Conservation (phyloP, 1,284 basidiomycete species). For the Xerocomus nothofagi region DNA sequence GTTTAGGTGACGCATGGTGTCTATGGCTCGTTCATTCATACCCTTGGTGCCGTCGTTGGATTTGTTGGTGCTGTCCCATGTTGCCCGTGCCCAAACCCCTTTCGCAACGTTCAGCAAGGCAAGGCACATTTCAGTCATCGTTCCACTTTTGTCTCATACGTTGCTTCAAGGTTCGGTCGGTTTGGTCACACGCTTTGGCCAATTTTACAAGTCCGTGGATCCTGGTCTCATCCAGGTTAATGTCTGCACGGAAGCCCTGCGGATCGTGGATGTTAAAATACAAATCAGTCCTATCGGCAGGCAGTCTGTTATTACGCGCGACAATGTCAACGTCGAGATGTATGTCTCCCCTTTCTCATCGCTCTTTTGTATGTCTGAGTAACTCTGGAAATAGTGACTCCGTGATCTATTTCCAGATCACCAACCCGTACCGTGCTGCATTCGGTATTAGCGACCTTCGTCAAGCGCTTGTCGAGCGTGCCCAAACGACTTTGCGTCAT, state of each 20-base stretch:
- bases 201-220: constrained; percentile 94
- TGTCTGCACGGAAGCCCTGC: constrained; percentile 85
- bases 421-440: constrained; percentile 85
- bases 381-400: constrained; percentile 60
- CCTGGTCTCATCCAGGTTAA: constrained; percentile 92
- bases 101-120: constrained; percentile 81
- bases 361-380: constrained; percentile 2
- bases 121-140: constrained; percentile 8
- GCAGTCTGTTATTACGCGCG: constrained; percentile 83
- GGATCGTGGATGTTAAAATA: constrained; percentile 91
- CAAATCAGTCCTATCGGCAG: constrained; percentile 86
- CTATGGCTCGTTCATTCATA: constrained; percentile 82
- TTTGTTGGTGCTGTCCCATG: constrained; percentile 82
- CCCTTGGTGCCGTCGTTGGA: constrained; percentile 58
- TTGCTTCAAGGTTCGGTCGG: constrained; percentile 75
- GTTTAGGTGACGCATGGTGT: constrained; percentile 73
- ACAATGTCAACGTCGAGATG: constrained; percentile 90
- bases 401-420: constrained; percentile 89
- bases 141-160: constrained; percentile 11
- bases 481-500: constrained; percentile 93
- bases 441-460: constrained; percentile 91
- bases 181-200: constrained; percentile 87
- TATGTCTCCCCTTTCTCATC: constrained; percentile 34
- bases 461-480: constrained; percentile 86
- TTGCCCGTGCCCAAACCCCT: constrained; percentile 79